phyloP scores from a whole-genome alignment of 352 stramenopile genomes.

The Phytophthora foliorum region DNA sequence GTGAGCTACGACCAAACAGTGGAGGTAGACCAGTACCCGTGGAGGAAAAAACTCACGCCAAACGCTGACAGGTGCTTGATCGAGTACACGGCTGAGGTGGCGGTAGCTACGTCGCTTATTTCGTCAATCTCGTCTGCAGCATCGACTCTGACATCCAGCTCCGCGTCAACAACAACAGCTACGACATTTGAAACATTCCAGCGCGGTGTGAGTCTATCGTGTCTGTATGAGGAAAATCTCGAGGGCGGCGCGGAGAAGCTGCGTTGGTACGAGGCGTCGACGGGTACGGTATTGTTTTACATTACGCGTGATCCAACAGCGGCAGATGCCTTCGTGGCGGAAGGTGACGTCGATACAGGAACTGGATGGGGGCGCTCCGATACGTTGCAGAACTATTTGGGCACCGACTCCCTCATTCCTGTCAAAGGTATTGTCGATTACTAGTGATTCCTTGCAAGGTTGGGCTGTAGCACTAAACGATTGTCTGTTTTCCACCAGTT shows the following conservation, averaged over 20 bases:
- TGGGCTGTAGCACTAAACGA: conserved; percentile 5
- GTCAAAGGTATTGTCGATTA: conserved; percentile 63
- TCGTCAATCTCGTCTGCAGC: conserved; percentile 48
- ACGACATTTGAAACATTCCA: conserved; percentile 38
- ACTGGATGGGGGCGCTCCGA: conserved; percentile 71
- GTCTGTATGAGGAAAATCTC: conserved; percentile 91
- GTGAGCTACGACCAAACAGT: conserved; percentile 91
- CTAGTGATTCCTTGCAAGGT: conserved; percentile 1
- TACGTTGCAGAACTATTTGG: conserved; percentile 57
- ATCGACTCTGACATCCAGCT: conserved; percentile 24
- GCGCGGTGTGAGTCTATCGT: conserved; percentile 90
- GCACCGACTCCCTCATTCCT: conserved; percentile 77
- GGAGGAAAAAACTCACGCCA: conserved; percentile 84
- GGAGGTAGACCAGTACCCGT: conserved; percentile 93
- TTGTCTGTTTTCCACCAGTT: conserved; percentile 39
- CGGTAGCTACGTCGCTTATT: conserved; percentile 37
- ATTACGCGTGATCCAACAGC: conserved; percentile 81
- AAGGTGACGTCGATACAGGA: conserved; percentile 28
- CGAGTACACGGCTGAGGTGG: conserved; percentile 52
- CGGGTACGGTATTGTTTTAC: conserved; percentile 90
- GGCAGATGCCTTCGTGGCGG: conserved; percentile 68
- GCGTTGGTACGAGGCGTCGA: conserved; percentile 90
- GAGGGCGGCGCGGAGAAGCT: conserved; percentile 78
- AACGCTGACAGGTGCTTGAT: conserved; percentile 87
- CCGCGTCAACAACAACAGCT: conserved; percentile 17